Evolutionary conservation across 352 stramenopile genomes (phyloP).

Genomic region (Phytophthora agathidicida): DNA sequence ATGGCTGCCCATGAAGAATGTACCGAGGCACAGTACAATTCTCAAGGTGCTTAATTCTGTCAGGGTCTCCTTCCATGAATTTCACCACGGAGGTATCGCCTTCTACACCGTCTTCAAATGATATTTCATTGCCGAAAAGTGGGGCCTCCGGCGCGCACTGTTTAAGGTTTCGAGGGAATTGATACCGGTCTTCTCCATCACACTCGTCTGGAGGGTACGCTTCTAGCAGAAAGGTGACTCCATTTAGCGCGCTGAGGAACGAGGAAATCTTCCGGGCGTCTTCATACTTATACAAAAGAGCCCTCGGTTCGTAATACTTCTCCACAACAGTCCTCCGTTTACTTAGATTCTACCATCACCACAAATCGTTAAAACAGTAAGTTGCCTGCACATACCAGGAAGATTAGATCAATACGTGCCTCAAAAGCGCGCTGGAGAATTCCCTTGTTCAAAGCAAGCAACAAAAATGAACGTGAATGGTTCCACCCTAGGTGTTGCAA

Average conservation of each 20-base stretch:
- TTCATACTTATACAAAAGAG: constrained; percentile 73
- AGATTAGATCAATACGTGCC: constrained; percentile 24
- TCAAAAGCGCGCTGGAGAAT: constrained; percentile 80
- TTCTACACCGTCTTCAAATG: constrained; percentile 9
- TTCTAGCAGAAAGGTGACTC: constrained; percentile 62
- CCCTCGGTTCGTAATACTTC: constrained; percentile 63
- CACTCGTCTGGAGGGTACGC: constrained; percentile 34
- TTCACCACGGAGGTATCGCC: constrained; percentile 41
- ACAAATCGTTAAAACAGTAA: background rate
- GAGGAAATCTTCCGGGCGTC: constrained; percentile 55
- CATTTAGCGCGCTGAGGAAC: constrained; percentile 75
- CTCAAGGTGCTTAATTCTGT: constrained; percentile 55
- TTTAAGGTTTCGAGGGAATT: constrained; percentile 54
- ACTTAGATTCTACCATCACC: constrained; percentile 55
- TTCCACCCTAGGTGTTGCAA: constrained; percentile 71
- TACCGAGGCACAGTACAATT: constrained; percentile 62
- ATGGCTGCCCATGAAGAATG: constrained; percentile 38
- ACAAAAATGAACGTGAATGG: constrained; percentile 63
- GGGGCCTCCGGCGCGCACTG: constrained; percentile 57
- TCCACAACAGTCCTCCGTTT: constrained; percentile 69
- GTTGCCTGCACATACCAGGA: background rate
- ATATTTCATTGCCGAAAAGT: constrained; percentile 36
- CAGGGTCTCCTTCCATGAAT: constrained; percentile 36
- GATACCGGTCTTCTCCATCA: constrained; percentile 7
- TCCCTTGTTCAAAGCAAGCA: constrained; percentile 75